phyloP scores from a whole-genome alignment of 192 early-diverging fungal species.

The Backusella westeae region DNA sequence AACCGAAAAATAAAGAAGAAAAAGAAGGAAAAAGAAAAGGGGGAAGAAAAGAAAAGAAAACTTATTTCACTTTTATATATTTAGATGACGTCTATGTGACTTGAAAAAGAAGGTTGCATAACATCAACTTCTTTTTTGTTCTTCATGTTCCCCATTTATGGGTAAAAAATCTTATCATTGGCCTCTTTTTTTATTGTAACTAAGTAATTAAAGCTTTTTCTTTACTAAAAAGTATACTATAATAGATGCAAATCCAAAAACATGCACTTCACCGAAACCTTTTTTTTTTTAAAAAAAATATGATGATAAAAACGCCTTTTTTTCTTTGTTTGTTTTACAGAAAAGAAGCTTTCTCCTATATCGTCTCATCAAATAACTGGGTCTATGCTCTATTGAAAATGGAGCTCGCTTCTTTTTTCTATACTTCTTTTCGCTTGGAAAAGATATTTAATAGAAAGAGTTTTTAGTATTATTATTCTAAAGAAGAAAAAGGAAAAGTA shows the following conservation, averaged over 20 bases:
- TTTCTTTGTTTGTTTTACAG: background rate
- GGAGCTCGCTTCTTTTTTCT: background rate
- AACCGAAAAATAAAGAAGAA: background rate
- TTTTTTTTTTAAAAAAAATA: background rate
- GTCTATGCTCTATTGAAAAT: background rate
- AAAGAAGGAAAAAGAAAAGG: background rate
- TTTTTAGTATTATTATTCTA: background rate
- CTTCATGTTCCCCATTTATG: background rate
- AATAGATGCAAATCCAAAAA: background rate
- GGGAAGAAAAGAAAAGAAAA: background rate
- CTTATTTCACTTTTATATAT: background rate
- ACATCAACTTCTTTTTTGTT: background rate
- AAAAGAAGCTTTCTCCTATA: background rate
- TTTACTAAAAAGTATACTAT: background rate
- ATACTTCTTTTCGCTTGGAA: too few species aligned
- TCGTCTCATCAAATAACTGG: background rate
- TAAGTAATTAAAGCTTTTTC: background rate
- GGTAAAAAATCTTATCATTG: background rate
- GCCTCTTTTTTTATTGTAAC: background rate
- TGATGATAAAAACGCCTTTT: background rate
- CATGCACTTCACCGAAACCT: background rate
- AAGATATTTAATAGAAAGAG: too few species aligned
- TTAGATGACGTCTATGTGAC: conserved; percentile 4
- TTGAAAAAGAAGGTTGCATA: background rate
- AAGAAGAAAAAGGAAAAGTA: background rate